phyloP scores from a whole-genome alignment of 73 alveolate species.

The Breviolum minutum region DNA sequence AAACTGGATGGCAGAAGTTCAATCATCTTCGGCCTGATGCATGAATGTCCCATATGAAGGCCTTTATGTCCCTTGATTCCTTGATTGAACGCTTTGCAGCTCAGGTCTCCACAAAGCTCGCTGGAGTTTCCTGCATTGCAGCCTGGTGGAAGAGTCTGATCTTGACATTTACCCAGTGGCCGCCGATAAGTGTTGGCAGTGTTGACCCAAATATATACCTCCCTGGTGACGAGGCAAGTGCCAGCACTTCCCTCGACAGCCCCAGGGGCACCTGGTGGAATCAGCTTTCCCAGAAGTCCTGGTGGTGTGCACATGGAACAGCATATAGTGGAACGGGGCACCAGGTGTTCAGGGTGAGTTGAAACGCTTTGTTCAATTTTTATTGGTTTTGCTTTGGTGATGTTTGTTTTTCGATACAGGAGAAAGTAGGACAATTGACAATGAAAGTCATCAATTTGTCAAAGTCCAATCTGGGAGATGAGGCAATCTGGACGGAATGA shows the following conservation, averaged over 20 bases:
- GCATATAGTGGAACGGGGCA: neutral
- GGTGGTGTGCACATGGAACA: slow-evolving; percentile 14
- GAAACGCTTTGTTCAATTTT: neutral
- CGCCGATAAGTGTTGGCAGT: no score
- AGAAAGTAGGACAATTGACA: neutral
- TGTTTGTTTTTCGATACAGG: neutral
- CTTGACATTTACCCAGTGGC: no score
- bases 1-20: neutral
- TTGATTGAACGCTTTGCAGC: neutral
- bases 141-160: neutral
- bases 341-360: neutral
- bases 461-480: neutral
- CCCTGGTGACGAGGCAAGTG: slow-evolving; percentile 1
- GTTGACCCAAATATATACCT: neutral
- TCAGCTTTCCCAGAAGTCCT: slow-evolving; percentile 83
- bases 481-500: slow-evolving; percentile 79
- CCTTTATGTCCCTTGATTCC: neutral
- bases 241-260: slow-evolving; percentile 34
- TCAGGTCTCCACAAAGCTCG: neutral
- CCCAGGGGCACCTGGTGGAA: neutral
- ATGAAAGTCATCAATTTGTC: neutral
- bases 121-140: slow-evolving; percentile 5
- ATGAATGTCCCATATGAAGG: no score
- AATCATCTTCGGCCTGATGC: neutral
- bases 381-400: neutral